A percentile compares a stretch with the other conserved stretches of the same genome.
These are phyloP conservation scores for Symbiodinium pilosum DNA, from an alignment of 73 alveolate genomes.

Conservation along the genomic window DNA sequence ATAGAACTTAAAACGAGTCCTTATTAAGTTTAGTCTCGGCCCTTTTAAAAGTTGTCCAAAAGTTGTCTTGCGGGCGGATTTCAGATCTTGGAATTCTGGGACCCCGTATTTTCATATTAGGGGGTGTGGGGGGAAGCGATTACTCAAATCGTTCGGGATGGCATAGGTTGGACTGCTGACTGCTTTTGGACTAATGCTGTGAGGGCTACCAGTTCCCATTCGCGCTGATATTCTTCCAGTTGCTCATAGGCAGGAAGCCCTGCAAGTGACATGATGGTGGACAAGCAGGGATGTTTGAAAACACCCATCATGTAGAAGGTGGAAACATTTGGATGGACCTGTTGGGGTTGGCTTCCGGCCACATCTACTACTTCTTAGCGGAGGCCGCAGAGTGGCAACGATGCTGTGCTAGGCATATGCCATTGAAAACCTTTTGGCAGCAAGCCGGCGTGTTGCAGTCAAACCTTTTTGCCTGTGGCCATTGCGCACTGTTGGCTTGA, in stretches of 20 bases:
- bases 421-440: too few species aligned
- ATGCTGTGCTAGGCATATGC: too few species aligned
- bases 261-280: not conserved
- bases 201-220: conserved; percentile 94
- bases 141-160: too few species aligned
- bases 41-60: too few species aligned
- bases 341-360: conserved; percentile 92
- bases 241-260: conserved; percentile 29
- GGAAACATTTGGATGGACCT: conserved; percentile 93
- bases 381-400: conserved; percentile 11
- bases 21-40: too few species aligned
- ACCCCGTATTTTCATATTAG: not conserved
- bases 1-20: too few species aligned
- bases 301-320: not conserved
- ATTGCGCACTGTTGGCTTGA: too few species aligned
- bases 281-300: not conserved
- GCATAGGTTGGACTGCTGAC: too few species aligned
- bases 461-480: too few species aligned
- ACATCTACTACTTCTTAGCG: conserved; percentile 66
- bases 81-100: not conserved
- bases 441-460: too few species aligned
- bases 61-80: too few species aligned
- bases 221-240: conserved; percentile 88
- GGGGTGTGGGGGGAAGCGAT: too few species aligned
- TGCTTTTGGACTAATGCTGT: not conserved